Base-by-base conservation (phyloP, 2,329 filamentous ascomycete genomes). In the Aspergillus bombycis region DNA sequence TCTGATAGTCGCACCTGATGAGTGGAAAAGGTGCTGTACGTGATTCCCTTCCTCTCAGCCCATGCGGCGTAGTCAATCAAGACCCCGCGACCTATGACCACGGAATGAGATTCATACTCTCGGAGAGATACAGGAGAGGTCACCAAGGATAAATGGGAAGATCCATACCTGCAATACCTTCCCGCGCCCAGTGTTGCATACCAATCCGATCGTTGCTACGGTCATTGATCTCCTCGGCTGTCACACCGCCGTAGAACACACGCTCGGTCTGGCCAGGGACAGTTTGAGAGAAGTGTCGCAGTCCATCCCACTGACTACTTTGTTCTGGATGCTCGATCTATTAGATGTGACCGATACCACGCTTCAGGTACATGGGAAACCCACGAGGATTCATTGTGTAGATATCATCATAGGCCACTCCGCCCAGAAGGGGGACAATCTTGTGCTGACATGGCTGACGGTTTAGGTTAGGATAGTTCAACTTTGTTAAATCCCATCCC, bases 401-500 rank as follows among this genome's bases (percentile, higher is more conserved):
- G 21, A 83, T 73, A 63, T 85, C 83, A 67, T 85, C 82, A 67
- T 83, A 85, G 6, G 80, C 81, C 0, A 79, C 71, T 11, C 83
- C 80, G 11, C 79, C 78, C 10, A 86, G 73, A 19, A 85, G 63
- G 12, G 82, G 79, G 1, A 84, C 76, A 61, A 87, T 83, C 60
- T 80, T 79, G 66, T 86, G 85, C 36, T 82, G 74, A 57, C 82
- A 83, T 10, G 82, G 80, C 38, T 82, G 80, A 2, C 86, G 80
- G 50, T 81, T 81, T 66, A 87, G 83, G 64, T 84, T 83, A 1
- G 85, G 83, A 66, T 83, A 80, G 62, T 87, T 84, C 3, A 87
- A 74, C 68, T 87, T 87, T 23, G 80, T 82, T 64, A 88, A 71
- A 28, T 85, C 82, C 85, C 85, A 88, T 30, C 81, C 81, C 45